Percentiles rank a stretch among this genome's conserved stretches.
Evolutionary conservation across 2,329 filamentous ascomycete genomes (phyloP).

Genomic region (Cladosporium sp.): DNA sequence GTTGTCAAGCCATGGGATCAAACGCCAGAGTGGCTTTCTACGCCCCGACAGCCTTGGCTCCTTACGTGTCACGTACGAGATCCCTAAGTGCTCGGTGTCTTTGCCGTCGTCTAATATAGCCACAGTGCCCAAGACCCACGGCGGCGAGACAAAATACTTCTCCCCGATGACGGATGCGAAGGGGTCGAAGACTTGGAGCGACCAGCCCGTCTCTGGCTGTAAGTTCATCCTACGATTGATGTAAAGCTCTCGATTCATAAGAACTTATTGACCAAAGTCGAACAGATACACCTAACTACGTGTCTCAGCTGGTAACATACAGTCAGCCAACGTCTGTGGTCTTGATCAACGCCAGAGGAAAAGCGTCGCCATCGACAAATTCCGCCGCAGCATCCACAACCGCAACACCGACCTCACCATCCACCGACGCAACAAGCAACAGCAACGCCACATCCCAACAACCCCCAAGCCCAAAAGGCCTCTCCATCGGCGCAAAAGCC

Average conservation of each 20-base stretch:
- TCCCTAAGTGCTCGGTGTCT: not conserved
- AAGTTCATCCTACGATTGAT: constrained; percentile 3
- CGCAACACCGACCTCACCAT: not conserved
- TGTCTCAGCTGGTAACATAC: constrained; percentile 21
- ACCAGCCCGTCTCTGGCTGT: constrained; percentile 21
- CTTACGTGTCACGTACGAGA: constrained; percentile 18
- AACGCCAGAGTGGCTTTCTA: constrained; percentile 26
- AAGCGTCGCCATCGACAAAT: constrained; percentile 18
- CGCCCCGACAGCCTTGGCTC: constrained; percentile 22
- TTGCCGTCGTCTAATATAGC: no score
- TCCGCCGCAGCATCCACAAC: constrained; percentile 12
- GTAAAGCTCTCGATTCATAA: no score
- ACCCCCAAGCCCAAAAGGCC: not conserved
- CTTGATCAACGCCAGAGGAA: constrained; percentile 14
- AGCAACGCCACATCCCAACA: not conserved
- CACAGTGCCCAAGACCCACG: constrained; percentile 16
- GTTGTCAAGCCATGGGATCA: constrained; percentile 26
- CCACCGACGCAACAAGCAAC: not conserved
- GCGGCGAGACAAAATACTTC: constrained; percentile 24
- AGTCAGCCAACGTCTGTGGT: constrained; percentile 17
- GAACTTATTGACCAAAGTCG: no score
- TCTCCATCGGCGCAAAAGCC: constrained; percentile 20
- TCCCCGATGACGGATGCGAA: constrained; percentile 14
- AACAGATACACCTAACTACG: constrained; percentile 18
- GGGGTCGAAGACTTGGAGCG: constrained; percentile 21